phyloP scores from a whole-genome alignment of 495 filamentous ascomycete genomes.

The Hypoxylon lienhwacheense region DNA sequence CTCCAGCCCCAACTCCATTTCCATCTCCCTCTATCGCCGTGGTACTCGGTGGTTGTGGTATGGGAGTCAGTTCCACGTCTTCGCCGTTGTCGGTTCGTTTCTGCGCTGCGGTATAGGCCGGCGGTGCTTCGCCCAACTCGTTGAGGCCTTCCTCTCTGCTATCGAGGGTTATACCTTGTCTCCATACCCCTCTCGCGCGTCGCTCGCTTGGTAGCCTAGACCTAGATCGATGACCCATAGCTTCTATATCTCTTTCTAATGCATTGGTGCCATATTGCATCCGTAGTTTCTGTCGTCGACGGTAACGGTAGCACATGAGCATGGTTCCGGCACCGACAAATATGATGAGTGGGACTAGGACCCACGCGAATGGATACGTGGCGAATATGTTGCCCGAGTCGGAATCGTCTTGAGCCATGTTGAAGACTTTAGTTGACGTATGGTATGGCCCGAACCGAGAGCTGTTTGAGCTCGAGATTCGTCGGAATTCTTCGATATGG shows the following conservation, averaged over 20 bases:
- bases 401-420: constrained; percentile 18
- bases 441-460: constrained; percentile 7
- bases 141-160: constrained; percentile 55
- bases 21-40: constrained; percentile 10
- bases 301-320: constrained; percentile 32
- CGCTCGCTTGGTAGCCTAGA: constrained; percentile 16
- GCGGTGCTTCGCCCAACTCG: constrained; percentile 60
- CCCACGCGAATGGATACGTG: constrained; percentile 32
- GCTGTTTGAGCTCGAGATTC: not conserved
- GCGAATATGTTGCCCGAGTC: constrained; percentile 22
- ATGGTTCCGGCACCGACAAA: constrained; percentile 25
- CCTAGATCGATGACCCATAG: constrained; percentile 20
- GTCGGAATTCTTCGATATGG: no score
- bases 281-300: constrained; percentile 24
- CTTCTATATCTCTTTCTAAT: constrained; percentile 28
- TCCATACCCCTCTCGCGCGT: constrained; percentile 11
- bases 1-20: no score
- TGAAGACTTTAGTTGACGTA: not conserved
- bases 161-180: constrained; percentile 19
- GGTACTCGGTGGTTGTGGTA: constrained; percentile 20
- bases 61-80: constrained; percentile 34
- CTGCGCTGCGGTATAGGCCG: constrained; percentile 49
- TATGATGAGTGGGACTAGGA: constrained; percentile 37
- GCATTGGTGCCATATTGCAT: constrained; percentile 31
- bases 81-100: constrained; percentile 32